Conservation (phyloP, 2,329 filamentous ascomycete species). For the Geosmithia putterillii region DNA sequence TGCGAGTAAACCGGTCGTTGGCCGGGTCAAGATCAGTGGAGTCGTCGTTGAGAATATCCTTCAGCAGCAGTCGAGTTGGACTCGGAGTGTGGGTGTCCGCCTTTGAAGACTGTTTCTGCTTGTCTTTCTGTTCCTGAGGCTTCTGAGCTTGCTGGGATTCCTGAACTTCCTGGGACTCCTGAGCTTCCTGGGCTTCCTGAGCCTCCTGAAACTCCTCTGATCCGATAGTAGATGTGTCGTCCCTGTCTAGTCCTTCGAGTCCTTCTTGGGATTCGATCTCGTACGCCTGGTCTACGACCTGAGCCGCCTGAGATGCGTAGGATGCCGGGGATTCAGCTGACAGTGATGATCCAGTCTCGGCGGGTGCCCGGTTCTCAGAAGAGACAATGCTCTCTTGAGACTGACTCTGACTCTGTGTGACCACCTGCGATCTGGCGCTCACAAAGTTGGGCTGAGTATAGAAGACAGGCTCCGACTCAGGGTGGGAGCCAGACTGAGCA, state of each 20-base stretch:
- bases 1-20: not conserved
- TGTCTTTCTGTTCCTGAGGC: not conserved
- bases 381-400: not conserved
- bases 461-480: not conserved
- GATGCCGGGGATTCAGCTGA: not conserved
- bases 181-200: not conserved
- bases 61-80: too few relatives aligned
- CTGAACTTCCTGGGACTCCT: not conserved
- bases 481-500: not conserved
- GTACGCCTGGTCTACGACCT: not conserved
- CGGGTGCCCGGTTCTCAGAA: not conserved
- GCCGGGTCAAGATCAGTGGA: not conserved
- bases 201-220: not conserved
- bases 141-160: too few relatives aligned
- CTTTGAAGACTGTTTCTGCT: too few relatives aligned
- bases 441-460: not conserved
- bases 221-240: not conserved
- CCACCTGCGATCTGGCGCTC: not conserved
- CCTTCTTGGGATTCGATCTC: not conserved
- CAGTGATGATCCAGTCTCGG: not conserved
- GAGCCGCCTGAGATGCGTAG: not conserved
- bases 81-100: too few relatives aligned
- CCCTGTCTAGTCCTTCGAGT: not conserved
- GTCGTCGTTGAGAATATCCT: too few relatives aligned
- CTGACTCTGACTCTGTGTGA: not conserved